Conservation (phyloP, 495 filamentous ascomycete species). For the Symbiotaphrina buchneri region DNA sequence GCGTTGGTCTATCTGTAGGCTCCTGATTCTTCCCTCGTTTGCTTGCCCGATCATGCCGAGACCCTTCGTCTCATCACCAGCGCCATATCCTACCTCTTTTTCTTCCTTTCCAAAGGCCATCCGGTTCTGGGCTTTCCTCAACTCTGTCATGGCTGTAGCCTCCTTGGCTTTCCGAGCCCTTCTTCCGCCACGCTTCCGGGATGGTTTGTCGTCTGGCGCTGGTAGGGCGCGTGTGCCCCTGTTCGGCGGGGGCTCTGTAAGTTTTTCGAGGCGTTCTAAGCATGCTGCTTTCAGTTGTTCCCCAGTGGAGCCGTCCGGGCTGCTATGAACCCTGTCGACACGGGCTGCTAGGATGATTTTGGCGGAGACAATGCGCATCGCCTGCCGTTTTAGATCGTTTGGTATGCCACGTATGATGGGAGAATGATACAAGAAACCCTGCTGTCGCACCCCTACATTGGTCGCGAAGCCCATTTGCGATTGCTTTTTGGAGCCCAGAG, state of each 20-base stretch:
- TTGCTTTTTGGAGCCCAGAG: constrained; percentile 73
- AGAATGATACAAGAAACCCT: constrained; percentile 86
- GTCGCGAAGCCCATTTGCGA: constrained; percentile 74
- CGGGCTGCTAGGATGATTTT: constrained; percentile 85
- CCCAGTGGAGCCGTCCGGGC: constrained; percentile 61
- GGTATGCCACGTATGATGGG: constrained; percentile 68
- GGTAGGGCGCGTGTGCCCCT: constrained; percentile 74
- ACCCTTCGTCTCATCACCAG: constrained; percentile 66
- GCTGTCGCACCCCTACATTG: constrained; percentile 75
- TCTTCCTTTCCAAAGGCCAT: constrained; percentile 95
- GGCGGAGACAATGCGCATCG: constrained; percentile 83
- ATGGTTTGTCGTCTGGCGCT: constrained; percentile 87
- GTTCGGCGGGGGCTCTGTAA: constrained; percentile 84
- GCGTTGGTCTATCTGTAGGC: constrained; percentile 74
- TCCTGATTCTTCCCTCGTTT: constrained; percentile 70
- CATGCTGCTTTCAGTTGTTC: constrained; percentile 68
- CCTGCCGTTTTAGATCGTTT: constrained; percentile 73
- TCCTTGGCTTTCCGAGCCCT: constrained; percentile 91
- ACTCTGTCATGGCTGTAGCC: constrained; percentile 87
- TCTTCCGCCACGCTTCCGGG: constrained; percentile 78
- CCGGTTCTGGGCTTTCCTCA: constrained; percentile 89
- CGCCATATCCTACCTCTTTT: constrained; percentile 79
- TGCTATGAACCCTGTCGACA: constrained; percentile 68
- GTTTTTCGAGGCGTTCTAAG: constrained; percentile 74
- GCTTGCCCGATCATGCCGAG: constrained; percentile 86